Base-by-base conservation (phyloP, 108 stramenopile genomes). In the Cyclostephanos tholiformis region DNA sequence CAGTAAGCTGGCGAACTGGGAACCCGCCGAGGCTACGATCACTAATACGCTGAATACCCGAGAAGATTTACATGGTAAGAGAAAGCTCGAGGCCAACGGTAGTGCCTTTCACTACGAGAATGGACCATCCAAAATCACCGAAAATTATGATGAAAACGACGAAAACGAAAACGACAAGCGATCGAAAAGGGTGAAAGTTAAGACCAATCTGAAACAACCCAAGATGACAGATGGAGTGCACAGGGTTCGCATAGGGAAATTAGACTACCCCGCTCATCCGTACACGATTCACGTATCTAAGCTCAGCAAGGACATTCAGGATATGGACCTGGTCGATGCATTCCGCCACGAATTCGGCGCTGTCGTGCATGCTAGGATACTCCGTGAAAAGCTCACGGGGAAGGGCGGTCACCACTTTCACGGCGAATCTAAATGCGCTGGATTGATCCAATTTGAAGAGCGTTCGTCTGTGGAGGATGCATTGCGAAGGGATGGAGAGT, bases 221-320 rank as follows among this genome's bases (percentile, higher is more conserved):
- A 87, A 86, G 46, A 87, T 79, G 67, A 69, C 71, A 55, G 71
- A 77, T 48, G 63, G 69, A 6, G 77, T 67, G 43, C 87, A 91
- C 80, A 91, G 81, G 72, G 89, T 95, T 46, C 72, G 85, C 20
- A 74, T 92, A 46, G 94, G 94, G 23, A 85, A 92, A 29, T 43
- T 92, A 30, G 88, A 91, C 20, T 91, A 90, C 69, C 91, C 90
- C n/a, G 93, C 90, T 6, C 95, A 96, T 74, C 95, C 95, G 13
- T 93, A 81, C 76, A 93, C 95, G 12, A 84, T 96, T n/a, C 85
- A 89, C 41, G 88, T 94, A 13, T 87, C 89, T 12, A 87, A 88
- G 49, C 80, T 96, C 1, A 41, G 73, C 36, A 67, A 59, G 27
- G 68, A 85, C 9, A 89, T 89, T 12, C 80, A 93, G 79, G 95